Evolutionary conservation across 2,329 filamentous ascomycete species (phyloP), one percentile per base, ranked within the genome.

Genomic region (Coleophoma eucalyptorum): DNA sequence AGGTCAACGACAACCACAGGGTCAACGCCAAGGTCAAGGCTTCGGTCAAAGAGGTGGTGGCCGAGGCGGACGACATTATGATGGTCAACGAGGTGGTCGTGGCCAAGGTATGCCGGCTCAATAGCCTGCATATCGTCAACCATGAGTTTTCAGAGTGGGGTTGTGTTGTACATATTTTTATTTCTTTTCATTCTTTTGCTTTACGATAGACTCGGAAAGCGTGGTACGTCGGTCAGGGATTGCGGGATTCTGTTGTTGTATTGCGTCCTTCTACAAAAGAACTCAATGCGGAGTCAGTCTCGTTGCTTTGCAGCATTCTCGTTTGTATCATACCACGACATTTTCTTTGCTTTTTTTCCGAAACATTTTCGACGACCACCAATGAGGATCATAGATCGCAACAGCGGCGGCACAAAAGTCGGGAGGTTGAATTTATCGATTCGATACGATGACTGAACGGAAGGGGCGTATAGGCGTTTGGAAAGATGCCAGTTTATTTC

Each of bases 271-370:
- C 46, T 46, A 26, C 44, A 37, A 35, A 37, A 32, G 49, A 45
- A 41, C 50, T 50, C 52, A 50, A 51, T 55, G 49, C 48, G 55
- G 55, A 51, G 49, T 51, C 53, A 45, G 54, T 56, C 49, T 57
- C 49, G 51, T 53, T 43, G 48, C 55, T 47, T 49, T 50, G 50
- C 49, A 46, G 44, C 53, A 53, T 60, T 58, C 60, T 52, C 52
- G 60, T 62, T 64, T 64, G 62, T 65, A 65, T 55, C 63, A 65
- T 65, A 64, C 42, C 42, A 49, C 60, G 60, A 65, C 51, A 62
- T 59, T 62, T 55, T 49, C 61, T 65, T 58, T 49, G 53, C 42
- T 49, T 50, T 52, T 55, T 45, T 38, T 38, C 16, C 35, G 16
- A 38, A 13, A 44, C 42, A 44, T 55, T 53, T 55, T 57, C 47